These are phyloP conservation scores for Cinchona pubescens DNA, from an alignment of 257 asterid genomes.

Conservation along the genomic window DNA sequence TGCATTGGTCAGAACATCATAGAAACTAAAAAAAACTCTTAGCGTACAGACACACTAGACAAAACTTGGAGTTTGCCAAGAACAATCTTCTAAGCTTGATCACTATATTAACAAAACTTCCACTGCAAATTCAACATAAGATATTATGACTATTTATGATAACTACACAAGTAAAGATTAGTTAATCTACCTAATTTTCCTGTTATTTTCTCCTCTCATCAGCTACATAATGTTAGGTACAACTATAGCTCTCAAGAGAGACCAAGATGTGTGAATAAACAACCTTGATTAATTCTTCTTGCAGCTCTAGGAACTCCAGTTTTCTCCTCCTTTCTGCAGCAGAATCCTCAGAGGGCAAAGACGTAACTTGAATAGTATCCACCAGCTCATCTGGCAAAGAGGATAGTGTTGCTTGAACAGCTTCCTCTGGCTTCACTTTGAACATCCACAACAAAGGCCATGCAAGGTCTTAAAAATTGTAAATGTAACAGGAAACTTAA, in stretches of 20 bases:
- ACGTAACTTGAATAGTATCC: slow-evolving; percentile 71
- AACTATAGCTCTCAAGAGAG: neutral
- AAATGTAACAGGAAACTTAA: slow-evolving; percentile 22
- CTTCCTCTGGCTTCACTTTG: slow-evolving; percentile 74
- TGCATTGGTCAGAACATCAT: neutral
- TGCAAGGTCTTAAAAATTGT: too few species aligned
- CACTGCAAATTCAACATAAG: slow-evolving; percentile 1
- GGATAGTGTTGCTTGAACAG: slow-evolving; percentile 82
- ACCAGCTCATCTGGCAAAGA: slow-evolving; percentile 96
- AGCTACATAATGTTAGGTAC: neutral
- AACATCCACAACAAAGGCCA: slow-evolving; percentile 81
- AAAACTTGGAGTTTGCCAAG: neutral
- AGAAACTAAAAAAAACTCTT: neutral
- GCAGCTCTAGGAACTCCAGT: slow-evolving; percentile 84
- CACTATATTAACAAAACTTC: neutral
- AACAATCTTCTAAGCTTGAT: neutral
- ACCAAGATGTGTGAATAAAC: slow-evolving; percentile 1
- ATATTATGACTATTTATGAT: neutral
- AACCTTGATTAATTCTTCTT: slow-evolving; percentile 93
- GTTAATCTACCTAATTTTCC: neutral
- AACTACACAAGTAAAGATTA: neutral
- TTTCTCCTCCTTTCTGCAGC: slow-evolving; percentile 86
- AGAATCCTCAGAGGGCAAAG: slow-evolving; percentile 87
- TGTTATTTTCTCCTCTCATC: neutral
- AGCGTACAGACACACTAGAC: neutral